Evolutionary conservation across 225 moss, liverwort and hornwort species (phyloP), one percentile per base, ranked within the genome.

Genomic region (Antitrichia curtipendula): DNA sequence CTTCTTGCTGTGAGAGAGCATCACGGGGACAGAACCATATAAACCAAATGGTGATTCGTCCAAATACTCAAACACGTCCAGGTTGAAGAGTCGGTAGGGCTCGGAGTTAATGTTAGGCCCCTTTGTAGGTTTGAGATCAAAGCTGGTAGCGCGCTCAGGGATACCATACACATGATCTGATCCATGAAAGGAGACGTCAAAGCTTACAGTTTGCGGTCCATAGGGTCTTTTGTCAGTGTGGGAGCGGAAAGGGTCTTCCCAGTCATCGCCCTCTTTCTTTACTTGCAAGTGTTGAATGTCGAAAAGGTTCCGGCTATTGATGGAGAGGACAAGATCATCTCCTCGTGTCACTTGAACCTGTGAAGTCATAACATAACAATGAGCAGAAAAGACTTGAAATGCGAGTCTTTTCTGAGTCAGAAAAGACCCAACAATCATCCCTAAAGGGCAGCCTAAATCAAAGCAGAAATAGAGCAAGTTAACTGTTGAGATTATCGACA

Each of bases 1-100:
- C 70, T 94, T 92, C 82, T 85, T 91, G 81, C 92, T 93, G 90
- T 96, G 99, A 73, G 97, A 93, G 84, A 95, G 47, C 97, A 99
- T 97, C 87, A 99, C 43, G 13, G 99, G 97, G 69, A 99, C 62
- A 36, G 99, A 87, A 50, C 99, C 99, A 71, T 99, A 99, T 81
- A 99, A 93, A 19, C 99, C 99, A 72, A 99, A 97, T 13, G 97
- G 97, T 61, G 94, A 95, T 59, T 99, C 96, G 72, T 92, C 91
- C 61, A 96, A 76, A 88, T 95, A 99, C 90, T 99, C 99, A 84
- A 99, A 99, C 71, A 99, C 97, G 71, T 99, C 99, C 62, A 97
- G 90, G 90, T 97, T 99, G 82, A 94, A 99, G 53, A 99, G 93
- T 53, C 99, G 94, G 84, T 97, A 99, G 45, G 99, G 99, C 93